Conservation (phyloP, 106 monocot species). For the Hemerocallis citrina region DNA sequence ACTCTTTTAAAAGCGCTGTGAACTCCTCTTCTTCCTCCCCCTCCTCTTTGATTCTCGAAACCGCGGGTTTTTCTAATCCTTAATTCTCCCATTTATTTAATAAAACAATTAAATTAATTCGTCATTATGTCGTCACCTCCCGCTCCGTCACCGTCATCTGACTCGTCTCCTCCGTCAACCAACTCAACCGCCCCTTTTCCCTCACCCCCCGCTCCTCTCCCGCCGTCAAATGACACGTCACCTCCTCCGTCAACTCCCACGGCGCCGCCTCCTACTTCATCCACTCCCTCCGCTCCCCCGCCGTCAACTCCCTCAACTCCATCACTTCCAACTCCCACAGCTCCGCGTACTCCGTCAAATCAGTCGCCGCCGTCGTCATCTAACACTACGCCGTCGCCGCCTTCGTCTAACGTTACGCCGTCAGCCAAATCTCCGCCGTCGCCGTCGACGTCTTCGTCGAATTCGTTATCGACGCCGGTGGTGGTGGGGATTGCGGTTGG, state of each 20-base stretch:
- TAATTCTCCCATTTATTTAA: too few species aligned
- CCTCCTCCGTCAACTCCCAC: background rate
- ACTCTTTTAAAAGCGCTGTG: too few species aligned
- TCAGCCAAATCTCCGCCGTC: too few species aligned
- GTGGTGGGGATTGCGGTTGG: constrained; percentile 31
- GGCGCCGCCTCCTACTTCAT: background rate
- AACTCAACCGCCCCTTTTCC: too few species aligned
- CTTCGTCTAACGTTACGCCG: background rate
- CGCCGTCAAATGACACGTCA: background rate
- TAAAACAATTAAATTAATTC: too few species aligned
- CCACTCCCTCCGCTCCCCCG: background rate
- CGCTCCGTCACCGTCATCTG: too few species aligned
- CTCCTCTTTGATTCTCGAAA: too few species aligned
- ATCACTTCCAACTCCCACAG: background rate
- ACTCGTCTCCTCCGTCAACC: constrained; percentile 1
- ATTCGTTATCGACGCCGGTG: constrained; percentile 11
- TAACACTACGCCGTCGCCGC: background rate
- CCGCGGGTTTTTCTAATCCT: too few species aligned
- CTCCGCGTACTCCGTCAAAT: background rate
- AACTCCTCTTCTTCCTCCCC: too few species aligned
- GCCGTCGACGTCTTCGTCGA: background rate
- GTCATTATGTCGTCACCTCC: too few species aligned
- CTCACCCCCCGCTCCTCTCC: background rate
- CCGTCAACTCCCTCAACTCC: background rate
- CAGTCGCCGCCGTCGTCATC: background rate